Conservation (phyloP, 768 basidiomycete species). For the Boletales sp. region DNA sequence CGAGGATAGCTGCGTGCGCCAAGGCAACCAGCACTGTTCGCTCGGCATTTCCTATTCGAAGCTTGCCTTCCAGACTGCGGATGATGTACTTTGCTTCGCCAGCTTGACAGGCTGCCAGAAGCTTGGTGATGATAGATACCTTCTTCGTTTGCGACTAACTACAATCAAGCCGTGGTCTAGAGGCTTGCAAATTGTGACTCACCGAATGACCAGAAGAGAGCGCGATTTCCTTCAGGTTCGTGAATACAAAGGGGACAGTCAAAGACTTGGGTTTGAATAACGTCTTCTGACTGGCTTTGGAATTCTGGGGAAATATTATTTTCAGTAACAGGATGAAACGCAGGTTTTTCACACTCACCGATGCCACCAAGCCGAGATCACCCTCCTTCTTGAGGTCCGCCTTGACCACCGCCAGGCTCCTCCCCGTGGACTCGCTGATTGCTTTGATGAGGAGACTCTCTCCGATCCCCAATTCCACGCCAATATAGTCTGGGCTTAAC, state of each 20-base stretch:
- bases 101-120: conserved; percentile 89
- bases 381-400: conserved; percentile 92
- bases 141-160: conserved; percentile 90
- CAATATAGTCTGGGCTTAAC: conserved; percentile 94
- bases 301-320: conserved; percentile 54
- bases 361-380: conserved; percentile 95
- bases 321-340: not conserved
- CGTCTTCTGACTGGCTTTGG: conserved; percentile 89
- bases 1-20: conserved; percentile 84
- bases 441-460: conserved; percentile 94
- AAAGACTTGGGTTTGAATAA: conserved; percentile 92
- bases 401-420: conserved; percentile 78
- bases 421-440: conserved; percentile 92
- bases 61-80: conserved; percentile 92
- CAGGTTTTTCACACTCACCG: conserved; percentile 46
- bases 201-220: conserved; percentile 81
- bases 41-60: conserved; percentile 96
- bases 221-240: conserved; percentile 88
- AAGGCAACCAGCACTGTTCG: conserved; percentile 93
- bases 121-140: conserved; percentile 89
- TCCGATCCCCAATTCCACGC: conserved; percentile 94
- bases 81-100: conserved; percentile 96
- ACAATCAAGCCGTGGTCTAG: not conserved
- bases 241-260: conserved; percentile 86
- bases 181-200: conserved; percentile 16